Evolutionary conservation across 495 filamentous ascomycete species (phyloP).

Genomic region (Xylaria longipes): DNA sequence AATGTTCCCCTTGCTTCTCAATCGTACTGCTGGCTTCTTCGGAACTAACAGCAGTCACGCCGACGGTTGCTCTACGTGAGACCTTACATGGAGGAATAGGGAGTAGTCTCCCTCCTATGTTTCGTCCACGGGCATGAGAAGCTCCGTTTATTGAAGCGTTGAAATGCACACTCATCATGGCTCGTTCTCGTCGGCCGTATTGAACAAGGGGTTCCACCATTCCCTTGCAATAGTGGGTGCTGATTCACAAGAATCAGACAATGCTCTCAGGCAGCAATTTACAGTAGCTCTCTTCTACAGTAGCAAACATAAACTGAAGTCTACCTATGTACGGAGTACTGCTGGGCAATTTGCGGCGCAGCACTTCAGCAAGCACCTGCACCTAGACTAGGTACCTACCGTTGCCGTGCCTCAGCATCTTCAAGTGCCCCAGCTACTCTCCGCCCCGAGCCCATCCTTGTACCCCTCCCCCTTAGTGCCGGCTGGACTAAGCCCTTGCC

Average conservation of each 20-base stretch:
- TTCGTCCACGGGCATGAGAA: conserved; percentile 5
- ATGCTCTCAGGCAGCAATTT: conserved; percentile 7
- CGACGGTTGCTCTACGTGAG: conserved; percentile 4
- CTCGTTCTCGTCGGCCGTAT: neutral
- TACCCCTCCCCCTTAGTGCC: conserved; percentile 8
- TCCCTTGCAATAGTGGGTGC: conserved; percentile 21
- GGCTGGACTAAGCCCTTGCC: neutral
- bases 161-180: conserved; percentile 21
- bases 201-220: conserved; percentile 20
- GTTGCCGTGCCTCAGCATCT: conserved; percentile 4
- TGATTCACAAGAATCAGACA: conserved; percentile 11
- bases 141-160: neutral
- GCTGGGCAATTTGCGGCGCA: conserved; percentile 3
- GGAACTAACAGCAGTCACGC: neutral
- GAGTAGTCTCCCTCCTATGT: conserved; percentile 11
- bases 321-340: too few relatives aligned
- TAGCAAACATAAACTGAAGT: conserved; percentile 1
- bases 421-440: conserved; percentile 6
- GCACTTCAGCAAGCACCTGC: conserved; percentile 7
- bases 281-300: conserved; percentile 3
- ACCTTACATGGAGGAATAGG: neutral
- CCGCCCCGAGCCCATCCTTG: conserved; percentile 15
- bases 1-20: neutral
- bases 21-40: neutral
- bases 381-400: neutral